phyloP scores from a whole-genome alignment of 768 basidiomycete species.

The Russula emetica region DNA sequence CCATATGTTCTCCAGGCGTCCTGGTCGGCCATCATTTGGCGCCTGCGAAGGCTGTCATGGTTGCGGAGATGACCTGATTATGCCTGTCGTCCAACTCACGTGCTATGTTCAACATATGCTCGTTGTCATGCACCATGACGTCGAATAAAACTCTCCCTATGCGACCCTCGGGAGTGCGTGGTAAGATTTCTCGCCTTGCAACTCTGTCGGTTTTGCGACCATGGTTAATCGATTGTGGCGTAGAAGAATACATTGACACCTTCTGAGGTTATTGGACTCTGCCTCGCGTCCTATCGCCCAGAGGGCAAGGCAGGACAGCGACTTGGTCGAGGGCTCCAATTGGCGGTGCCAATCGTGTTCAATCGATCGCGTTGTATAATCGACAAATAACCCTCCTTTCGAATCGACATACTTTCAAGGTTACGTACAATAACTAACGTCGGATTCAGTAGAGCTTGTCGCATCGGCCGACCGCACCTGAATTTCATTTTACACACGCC shows the following conservation, averaged over 20 bases:
- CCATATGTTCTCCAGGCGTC: slow-evolving; percentile 1
- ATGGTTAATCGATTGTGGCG: slow-evolving; percentile 25
- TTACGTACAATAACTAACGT: slow-evolving; percentile 12
- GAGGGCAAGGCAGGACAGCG: not conserved
- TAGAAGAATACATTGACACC: not conserved
- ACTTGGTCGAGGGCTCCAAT: slow-evolving; percentile 11
- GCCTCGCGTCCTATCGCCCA: not conserved
- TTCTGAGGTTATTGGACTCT: slow-evolving; percentile 3
- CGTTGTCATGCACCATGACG: slow-evolving; percentile 3
- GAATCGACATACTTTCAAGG: slow-evolving; percentile 10
- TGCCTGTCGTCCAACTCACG: not conserved
- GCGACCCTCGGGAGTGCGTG: slow-evolving; percentile 7
- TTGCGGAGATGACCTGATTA: not conserved
- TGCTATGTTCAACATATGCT: slow-evolving; percentile 1
- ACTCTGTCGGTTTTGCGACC: not conserved
- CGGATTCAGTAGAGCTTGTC: slow-evolving; percentile 13
- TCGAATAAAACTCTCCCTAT: not conserved
- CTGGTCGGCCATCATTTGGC: not conserved
- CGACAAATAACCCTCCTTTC: slow-evolving; percentile 14
- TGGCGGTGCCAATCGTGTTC: slow-evolving; percentile 2
- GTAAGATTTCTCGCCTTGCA: slow-evolving; percentile 1
- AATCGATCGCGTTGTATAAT: slow-evolving; percentile 8
- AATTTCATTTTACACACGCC: not conserved
- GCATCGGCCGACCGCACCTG: slow-evolving; percentile 5
- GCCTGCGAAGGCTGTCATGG: not conserved